Percentiles rank a stretch among this genome's conserved stretches.
Conservation (phyloP, 176 grass and related monocot species). For the sorghum (Sorghum bicolor) region DNA sequence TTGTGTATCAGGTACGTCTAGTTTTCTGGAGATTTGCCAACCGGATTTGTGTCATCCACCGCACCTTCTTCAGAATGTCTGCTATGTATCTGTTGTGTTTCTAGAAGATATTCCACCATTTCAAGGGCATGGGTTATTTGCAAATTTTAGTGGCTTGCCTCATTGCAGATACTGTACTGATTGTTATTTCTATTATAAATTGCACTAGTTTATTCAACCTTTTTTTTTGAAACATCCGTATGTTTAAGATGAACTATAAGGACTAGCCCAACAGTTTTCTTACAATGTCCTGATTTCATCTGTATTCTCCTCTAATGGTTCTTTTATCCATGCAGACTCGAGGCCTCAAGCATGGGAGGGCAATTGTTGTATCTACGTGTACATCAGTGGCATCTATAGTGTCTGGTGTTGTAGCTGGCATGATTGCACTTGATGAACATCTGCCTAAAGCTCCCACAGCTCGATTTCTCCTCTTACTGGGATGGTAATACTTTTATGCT, state of each 20-base stretch:
- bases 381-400: slow-evolving; percentile 93
- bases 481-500: slow-evolving; percentile 69
- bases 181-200: slow-evolving; percentile 15
- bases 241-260: background rate
- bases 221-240: background rate
- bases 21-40: slow-evolving; percentile 15
- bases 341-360: slow-evolving; percentile 97
- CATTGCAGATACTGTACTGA: background rate
- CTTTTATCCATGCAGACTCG: slow-evolving; percentile 52
- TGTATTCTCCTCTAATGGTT: slow-evolving; percentile 16
- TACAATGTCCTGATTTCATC: background rate
- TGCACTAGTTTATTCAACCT: background rate
- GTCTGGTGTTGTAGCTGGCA: slow-evolving; percentile 89
- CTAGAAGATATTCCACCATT: no score
- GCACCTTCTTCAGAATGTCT: background rate
- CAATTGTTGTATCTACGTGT: slow-evolving; percentile 96
- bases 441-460: slow-evolving; percentile 62
- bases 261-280: background rate
- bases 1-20: slow-evolving; percentile 86
- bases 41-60: background rate
- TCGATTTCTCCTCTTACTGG: slow-evolving; percentile 69
- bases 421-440: slow-evolving; percentile 92
- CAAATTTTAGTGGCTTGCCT: background rate
- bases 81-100: background rate
- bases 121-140: background rate